Evolutionary conservation across 257 asterid species (phyloP), one percentile per base, ranked within the genome.

Genomic region (Nicotiana benthamiana): DNA sequence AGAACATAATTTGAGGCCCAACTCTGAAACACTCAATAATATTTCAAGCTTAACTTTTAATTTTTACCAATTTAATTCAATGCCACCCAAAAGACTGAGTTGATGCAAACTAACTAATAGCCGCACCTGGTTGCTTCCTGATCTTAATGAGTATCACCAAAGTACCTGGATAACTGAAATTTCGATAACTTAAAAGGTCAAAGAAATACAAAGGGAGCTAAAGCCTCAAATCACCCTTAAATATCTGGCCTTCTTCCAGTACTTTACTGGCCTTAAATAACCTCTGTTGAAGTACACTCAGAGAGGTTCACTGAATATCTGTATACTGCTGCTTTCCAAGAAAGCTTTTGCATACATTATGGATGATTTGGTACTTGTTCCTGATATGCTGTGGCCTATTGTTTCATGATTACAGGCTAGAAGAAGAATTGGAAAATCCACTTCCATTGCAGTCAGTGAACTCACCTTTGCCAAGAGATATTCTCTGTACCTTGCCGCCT

Each of bases 371-470:
- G 26, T 48, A 74, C 79, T 26, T 26, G 17, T 24, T 74, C 40
- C 79, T 74, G 43, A 26, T 48, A 74, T 48, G 46, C 17, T 48
- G 79, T 48, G 79, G 79, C 79, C 60, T 26, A 74, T 26, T 48
- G 24, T 74, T 48, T 48, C 24, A 4, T 48, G 26, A 62, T 85
- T 77, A 84, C 91, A 93, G 97, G 84, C 89, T 91, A 52, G 95
- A 92, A 74, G 92, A 91, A 64, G 97, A 92, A 87, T 83, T 72
- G 88, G 79, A 86, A 79, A 85, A 77, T 56, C 91, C 94, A 80
- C 96, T 95, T 80, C 94, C 94, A 59, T 75, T 95, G 79, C 90
- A 87, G 43, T 78, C 88, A 88, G 93, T 91, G 80, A 83, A 86
- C 59, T 85, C 83, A 86, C 84, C 85, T 59, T 81, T 92, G 80